Conservation (phyloP, 2,329 filamentous ascomycete genomes). For the Talaromyces sp. region DNA sequence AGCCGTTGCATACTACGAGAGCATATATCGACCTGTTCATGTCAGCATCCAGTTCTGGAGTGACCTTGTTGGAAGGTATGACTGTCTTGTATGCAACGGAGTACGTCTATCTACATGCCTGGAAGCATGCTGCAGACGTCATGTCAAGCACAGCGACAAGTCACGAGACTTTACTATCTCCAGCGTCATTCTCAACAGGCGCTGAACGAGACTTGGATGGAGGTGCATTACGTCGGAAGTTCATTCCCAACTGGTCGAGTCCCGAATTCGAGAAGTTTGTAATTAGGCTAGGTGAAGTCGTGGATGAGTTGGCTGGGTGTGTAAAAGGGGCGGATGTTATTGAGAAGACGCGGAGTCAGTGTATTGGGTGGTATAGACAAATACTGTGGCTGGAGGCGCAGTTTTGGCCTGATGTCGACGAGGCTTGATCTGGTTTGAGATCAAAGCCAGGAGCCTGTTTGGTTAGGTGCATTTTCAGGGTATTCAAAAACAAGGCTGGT, state of each 20-base stretch:
- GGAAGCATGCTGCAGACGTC: conserved; percentile 44
- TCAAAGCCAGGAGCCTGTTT: not conserved
- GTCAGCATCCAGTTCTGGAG: conserved; percentile 50
- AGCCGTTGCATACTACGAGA: conserved; percentile 47
- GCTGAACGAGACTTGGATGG: conserved; percentile 56
- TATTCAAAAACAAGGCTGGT: not conserved
- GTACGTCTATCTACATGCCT: conserved; percentile 59
- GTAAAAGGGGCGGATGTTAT: conserved; percentile 36
- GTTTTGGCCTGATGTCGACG: conserved; percentile 54
- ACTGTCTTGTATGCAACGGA: conserved; percentile 78
- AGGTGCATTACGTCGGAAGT: conserved; percentile 60
- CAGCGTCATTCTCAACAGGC: conserved; percentile 14
- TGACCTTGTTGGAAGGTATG: conserved; percentile 62
- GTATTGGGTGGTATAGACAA: conserved; percentile 49
- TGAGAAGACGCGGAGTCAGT: conserved; percentile 41
- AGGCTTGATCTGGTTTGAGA: not conserved
- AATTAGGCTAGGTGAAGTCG: conserved; percentile 50
- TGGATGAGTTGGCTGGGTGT: conserved; percentile 53
- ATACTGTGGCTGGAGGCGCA: conserved; percentile 54
- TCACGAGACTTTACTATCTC: conserved; percentile 22
- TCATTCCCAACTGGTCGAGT: conserved; percentile 68
- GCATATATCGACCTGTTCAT: conserved; percentile 60
- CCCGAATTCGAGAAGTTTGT: conserved; percentile 61
- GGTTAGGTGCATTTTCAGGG: not conserved
- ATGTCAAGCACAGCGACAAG: conserved; percentile 29